phyloP scores from a whole-genome alignment of 306 rosid genomes.

The Comarum palustre region DNA sequence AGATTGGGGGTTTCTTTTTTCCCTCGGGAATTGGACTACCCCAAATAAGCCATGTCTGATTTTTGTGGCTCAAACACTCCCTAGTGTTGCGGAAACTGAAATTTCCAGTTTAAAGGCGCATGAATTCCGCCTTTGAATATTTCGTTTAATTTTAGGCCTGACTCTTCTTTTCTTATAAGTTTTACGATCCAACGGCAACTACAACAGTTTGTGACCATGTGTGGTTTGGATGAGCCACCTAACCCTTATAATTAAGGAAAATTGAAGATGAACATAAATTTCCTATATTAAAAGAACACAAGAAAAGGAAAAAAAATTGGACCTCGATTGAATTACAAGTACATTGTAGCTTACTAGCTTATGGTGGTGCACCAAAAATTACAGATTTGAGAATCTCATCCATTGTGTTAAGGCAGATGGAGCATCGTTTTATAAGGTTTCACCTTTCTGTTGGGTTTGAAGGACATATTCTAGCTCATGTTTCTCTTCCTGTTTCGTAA shows the following conservation, averaged over 20 bases:
- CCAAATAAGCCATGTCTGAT: constrained; percentile 2
- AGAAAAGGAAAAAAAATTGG: neutral
- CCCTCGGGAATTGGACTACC: neutral
- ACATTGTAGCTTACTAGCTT: neutral
- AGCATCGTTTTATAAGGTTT: constrained; percentile 23
- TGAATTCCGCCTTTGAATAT: neutral
- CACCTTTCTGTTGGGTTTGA: constrained; percentile 43
- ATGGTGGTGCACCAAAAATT: neutral
- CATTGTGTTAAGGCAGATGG: neutral
- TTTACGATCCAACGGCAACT: constrained; percentile 1
- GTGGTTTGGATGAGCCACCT: neutral
- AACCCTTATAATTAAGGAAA: neutral
- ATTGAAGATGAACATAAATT: neutral
- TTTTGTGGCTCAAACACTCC: constrained; percentile 19
- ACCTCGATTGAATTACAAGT: neutral
- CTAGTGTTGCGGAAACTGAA: constrained; percentile 21
- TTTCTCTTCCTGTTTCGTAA: constrained; percentile 36
- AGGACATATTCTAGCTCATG: constrained; percentile 47
- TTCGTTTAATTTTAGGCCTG: neutral
- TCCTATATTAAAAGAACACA: neutral
- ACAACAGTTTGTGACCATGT: neutral
- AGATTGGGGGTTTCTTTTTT: neutral
- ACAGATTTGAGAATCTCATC: neutral
- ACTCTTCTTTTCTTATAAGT: neutral
- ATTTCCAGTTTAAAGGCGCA: constrained; percentile 19